A percentile compares a stretch with the other conserved stretches of the same genome.
These are phyloP conservation scores for Stevia rebaudiana DNA, from an alignment of 140 eudicot genomes.

Conservation along the genomic window DNA sequence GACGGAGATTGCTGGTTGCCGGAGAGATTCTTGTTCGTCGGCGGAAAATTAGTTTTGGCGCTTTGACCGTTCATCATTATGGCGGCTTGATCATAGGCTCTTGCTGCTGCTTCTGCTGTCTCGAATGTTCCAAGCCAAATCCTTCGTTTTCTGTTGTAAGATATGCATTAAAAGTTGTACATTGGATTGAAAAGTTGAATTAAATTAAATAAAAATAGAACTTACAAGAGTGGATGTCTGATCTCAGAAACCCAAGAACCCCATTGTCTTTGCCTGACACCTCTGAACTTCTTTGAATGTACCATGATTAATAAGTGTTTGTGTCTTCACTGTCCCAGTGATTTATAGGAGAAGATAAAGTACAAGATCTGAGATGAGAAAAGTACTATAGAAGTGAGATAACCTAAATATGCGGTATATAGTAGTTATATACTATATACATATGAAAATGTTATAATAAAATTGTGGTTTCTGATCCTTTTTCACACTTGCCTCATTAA, in stretches of 20 bases:
- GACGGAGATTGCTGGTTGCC: slow-evolving; percentile 10
- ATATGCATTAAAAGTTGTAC: slow-evolving; percentile 6
- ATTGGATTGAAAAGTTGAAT: background rate
- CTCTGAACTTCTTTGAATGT: slow-evolving; percentile 79
- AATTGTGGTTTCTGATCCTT: no score
- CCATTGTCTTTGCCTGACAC: slow-evolving; percentile 93
- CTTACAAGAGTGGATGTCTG: slow-evolving; percentile 71
- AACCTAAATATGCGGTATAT: no score
- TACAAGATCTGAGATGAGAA: no score
- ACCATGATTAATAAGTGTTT: slow-evolving; percentile 52
- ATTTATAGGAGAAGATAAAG: no score
- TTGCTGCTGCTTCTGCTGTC: slow-evolving; percentile 78
- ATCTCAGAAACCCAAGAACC: slow-evolving; percentile 88
- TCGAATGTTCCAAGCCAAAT: slow-evolving; percentile 82
- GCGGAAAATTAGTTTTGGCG: slow-evolving; percentile 63
- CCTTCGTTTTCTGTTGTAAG: slow-evolving; percentile 50
- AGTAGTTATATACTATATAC: no score
- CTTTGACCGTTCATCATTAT: slow-evolving; percentile 59
- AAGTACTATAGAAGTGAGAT: no score
- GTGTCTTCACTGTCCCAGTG: no score
- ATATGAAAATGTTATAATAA: no score
- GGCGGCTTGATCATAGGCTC: slow-evolving; percentile 72
- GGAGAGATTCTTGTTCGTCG: no score
- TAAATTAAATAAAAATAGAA: no score
- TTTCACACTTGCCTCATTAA: no score